These are phyloP conservation scores for Skeletonema menzelii DNA, from an alignment of 108 stramenopile species.

Conservation along the genomic window DNA sequence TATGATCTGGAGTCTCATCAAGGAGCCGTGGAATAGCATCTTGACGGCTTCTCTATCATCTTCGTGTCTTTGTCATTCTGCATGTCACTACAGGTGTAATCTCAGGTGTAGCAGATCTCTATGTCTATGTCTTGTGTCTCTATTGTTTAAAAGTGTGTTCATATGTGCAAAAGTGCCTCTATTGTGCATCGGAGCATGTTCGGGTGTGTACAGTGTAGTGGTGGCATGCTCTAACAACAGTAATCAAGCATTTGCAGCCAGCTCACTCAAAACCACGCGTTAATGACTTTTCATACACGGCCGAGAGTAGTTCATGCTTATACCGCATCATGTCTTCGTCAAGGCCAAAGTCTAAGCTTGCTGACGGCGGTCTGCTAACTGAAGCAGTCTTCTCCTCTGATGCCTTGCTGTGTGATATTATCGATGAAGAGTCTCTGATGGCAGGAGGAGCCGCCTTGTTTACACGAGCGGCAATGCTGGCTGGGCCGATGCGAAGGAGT, in stretches of 20 bases:
- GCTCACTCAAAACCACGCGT: slow-evolving; percentile 8
- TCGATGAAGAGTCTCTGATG: neutral
- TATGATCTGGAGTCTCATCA: neutral
- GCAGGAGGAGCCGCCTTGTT: neutral
- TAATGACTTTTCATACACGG: slow-evolving; percentile 23
- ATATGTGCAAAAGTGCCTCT: too few species aligned
- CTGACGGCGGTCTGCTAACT: neutral
- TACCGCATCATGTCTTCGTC: neutral
- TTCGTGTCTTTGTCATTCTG: neutral
- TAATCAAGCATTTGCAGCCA: neutral
- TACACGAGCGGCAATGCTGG: neutral
- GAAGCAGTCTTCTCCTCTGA: neutral
- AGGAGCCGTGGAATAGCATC: neutral
- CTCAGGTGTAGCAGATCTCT: too few species aligned
- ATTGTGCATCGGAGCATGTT: neutral
- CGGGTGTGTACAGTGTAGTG: neutral
- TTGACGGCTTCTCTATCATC: too few species aligned
- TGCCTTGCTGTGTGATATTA: neutral
- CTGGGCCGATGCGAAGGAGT: slow-evolving; percentile 21
- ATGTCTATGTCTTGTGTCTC: too few species aligned
- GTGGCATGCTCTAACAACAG: neutral
- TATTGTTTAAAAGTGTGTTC: too few species aligned
- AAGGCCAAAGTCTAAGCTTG: slow-evolving; percentile 10
- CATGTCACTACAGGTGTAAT: too few species aligned
- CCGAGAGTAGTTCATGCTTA: neutral